Conservation (phyloP, 2,329 filamentous ascomycete genomes). For the Apiospora arundinis region DNA sequence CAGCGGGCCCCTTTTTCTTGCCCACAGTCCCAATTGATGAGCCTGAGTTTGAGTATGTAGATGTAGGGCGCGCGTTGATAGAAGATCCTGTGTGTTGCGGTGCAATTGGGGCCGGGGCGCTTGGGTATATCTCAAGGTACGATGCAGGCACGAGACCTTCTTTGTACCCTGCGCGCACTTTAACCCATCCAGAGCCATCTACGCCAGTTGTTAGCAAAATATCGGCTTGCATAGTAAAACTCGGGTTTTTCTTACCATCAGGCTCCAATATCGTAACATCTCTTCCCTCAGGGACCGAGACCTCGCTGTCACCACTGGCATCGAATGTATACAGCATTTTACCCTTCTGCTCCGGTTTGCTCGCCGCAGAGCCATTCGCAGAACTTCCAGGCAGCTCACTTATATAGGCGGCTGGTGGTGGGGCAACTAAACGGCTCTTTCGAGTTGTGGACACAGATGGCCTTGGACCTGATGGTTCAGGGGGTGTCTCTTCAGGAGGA, state of each 20-base stretch:
- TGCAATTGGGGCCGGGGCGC: constrained; percentile 50
- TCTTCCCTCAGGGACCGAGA: constrained; percentile 79
- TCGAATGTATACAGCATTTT: constrained; percentile 93
- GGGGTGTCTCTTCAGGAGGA: constrained; percentile 56
- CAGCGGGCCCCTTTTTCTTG: constrained; percentile 90
- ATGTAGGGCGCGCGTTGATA: constrained; percentile 65
- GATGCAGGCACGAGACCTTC: constrained; percentile 87
- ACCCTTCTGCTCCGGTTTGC: constrained; percentile 66
- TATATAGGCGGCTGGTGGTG: constrained; percentile 83
- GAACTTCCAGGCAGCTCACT: constrained; percentile 66
- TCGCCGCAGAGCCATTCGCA: constrained; percentile 48
- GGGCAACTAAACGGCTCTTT: constrained; percentile 81
- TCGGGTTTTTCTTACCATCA: constrained; percentile 72
- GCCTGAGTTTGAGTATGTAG: constrained; percentile 79
- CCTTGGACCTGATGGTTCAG: constrained; percentile 52
- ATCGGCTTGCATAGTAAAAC: constrained; percentile 21
- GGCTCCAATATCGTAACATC: constrained; percentile 81
- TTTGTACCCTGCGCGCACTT: constrained; percentile 74
- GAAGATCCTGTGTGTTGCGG: constrained; percentile 54
- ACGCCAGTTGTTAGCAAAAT: constrained; percentile 38
- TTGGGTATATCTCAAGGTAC: constrained; percentile 75
- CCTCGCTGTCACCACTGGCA: constrained; percentile 78
- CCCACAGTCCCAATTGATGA: constrained; percentile 62
- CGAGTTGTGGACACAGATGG: constrained; percentile 54
- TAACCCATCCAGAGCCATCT: constrained; percentile 95